Evolutionary conservation across 2,329 filamentous ascomycete genomes (phyloP), one percentile per base, ranked within the genome.

Genomic region (Neurospora sp.): DNA sequence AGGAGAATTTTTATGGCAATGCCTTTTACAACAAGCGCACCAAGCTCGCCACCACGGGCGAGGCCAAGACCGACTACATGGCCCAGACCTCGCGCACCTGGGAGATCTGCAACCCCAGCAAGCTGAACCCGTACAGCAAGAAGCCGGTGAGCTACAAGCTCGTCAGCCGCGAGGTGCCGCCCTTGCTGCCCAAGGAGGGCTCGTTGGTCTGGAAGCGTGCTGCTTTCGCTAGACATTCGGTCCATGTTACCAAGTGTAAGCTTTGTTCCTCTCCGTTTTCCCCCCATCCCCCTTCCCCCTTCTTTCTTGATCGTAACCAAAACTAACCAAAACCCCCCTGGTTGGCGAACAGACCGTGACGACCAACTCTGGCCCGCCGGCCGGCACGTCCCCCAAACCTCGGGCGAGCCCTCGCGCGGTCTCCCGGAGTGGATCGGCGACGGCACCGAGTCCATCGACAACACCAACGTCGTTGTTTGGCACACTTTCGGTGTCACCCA

Each of bases 401-500:
- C 90, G 0, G 93, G 93, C 75, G 89, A 93, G 74, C 91, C 91
- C 0, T 91, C 90, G 0, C 81, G 82, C 57, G 92, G 92, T 39
- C 82, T 96, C 2, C 90, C 91, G 0, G 85, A 89, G 74, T 95
- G 92, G 92, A 90, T 96, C 74, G 88, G 88, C 33, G 87, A 93
- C 71, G 89, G 91, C 12, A 82, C 82, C 66, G 88, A 86, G 70
- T 86, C 83, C 36, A 89, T 97, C 74, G 91, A 91, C 69, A 91
- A 97, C 82, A 92, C 89, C 0, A 92, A 97, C 78, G 82, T 97
- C 38, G 93, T 97, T 1, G 86, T 97, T 17, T 97, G 93, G 93
- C 93, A 97, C 81, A 97, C 93, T 0, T 97, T 97, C 76, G 94
- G 94, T 41, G 84, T 97, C 41, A 95, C 91, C 0, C 94, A 97